Base-by-base conservation (phyloP, 164 flowering plant genomes). In the Annona squamosa region DNA sequence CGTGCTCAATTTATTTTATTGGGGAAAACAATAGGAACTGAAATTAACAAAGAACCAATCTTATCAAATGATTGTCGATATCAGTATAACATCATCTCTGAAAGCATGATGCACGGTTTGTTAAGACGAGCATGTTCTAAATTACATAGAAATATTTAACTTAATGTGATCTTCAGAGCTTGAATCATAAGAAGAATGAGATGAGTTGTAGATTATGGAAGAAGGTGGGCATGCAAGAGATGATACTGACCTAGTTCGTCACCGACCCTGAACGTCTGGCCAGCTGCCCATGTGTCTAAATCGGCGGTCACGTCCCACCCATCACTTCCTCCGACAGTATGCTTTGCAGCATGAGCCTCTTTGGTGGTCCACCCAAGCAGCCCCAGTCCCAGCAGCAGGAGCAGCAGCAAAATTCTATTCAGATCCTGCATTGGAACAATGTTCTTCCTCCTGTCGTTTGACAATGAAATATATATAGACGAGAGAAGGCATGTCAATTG, bases 281-380 rank as follows among this genome's bases (percentile, higher is more conserved):
- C 74, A 7, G 87, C 77, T 6, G 90, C 82, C 93, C 96, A 90
- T 19, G 90, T 74, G 10, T 61, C 63, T 74, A 85, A 81, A 73
- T 89, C 90, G 3, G 86, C 68, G 10, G 91, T 82, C 61, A 78
- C 79, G 52, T 84, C 88, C 96, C 96, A 90, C 1, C 92, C 92
- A 72, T 86, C 87, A 80, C 88, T 87, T 48, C 95, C 95, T 1
- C 95, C 95, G 18, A 90, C 91, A 0, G 70, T 80, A 81, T 82
- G 90, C 64, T 88, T 78, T 1, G 82, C 73, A 6, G 86, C 90
- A 37, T 57, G 45, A n/a, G 80, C 82, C 63, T 69, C 74, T 70
- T 68, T 65, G 7, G 69, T 46, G 59, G 73, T 5, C 61, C 78
- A 69, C 6, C 74, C 79, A 42, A 82, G 37, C 45, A 80, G 66